Conservation (phyloP, 2,329 filamentous ascomycete genomes). For the Fusarium transvaalense region DNA sequence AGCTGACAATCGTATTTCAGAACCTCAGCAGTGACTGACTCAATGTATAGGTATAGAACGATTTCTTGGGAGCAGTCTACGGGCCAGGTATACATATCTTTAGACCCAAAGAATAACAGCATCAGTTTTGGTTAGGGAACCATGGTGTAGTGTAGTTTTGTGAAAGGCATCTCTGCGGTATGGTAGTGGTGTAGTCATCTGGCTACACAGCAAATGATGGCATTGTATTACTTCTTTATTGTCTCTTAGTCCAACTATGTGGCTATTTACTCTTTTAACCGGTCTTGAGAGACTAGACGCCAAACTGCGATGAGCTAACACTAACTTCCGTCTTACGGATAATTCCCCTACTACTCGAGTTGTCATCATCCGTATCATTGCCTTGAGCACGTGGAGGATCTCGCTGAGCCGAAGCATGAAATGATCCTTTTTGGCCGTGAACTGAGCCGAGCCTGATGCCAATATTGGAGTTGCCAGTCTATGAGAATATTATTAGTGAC, state of each 20-base stretch:
- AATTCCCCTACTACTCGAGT: conserved; percentile 14
- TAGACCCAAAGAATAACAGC: too few species aligned
- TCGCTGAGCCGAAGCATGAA: neutral
- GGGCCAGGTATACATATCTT: neutral
- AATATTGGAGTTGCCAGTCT: neutral
- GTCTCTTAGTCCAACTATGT: too few species aligned
- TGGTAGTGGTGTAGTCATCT: too few species aligned
- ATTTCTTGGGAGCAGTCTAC: conserved; percentile 29
- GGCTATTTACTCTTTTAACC: accelerated
- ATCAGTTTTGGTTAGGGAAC: too few species aligned
- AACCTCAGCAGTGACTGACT: conserved; percentile 51
- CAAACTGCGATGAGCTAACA: neutral
- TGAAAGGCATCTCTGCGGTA: too few species aligned
- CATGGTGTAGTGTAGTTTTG: too few species aligned
- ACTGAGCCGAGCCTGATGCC: conserved; percentile 13
- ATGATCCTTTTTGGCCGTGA: neutral
- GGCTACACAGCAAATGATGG: neutral
- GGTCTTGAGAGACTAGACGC: neutral
- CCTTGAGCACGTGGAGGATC: neutral
- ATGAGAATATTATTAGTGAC: accelerated
- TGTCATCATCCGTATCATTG: conserved; percentile 11
- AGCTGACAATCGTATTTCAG: conserved; percentile 47
- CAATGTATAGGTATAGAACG: conserved; percentile 49
- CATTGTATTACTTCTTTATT: neutral
- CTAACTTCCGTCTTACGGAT: conserved; percentile 10